phyloP scores from a whole-genome alignment of 73 alveolate species.

The Tetrahymena thermophila region DNA sequence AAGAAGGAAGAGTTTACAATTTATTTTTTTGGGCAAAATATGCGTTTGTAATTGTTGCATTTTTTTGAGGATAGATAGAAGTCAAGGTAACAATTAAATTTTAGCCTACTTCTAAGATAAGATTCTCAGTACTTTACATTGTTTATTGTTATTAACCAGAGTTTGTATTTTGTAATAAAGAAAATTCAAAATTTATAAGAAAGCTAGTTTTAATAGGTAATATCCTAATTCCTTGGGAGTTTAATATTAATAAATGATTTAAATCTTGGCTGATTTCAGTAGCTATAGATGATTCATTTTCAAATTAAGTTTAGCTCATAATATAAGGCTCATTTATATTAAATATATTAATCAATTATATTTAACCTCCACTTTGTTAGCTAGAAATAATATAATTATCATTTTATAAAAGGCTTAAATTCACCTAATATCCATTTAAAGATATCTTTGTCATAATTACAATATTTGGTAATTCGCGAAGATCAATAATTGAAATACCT shows the following conservation, averaged over 20 bases:
- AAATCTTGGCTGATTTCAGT: not conserved
- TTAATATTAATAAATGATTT: not conserved
- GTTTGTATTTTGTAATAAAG: not conserved
- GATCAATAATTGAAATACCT: not conserved
- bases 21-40: not conserved
- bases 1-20: not conserved
- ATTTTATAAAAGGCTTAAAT: not conserved
- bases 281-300: not conserved
- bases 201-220: not conserved
- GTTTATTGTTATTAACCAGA: not conserved
- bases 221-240: not conserved
- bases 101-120: not conserved
- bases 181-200: not conserved
- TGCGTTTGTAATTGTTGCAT: not conserved
- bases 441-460: not conserved
- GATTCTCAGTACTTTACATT: not conserved
- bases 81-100: not conserved
- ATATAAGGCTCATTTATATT: not conserved
- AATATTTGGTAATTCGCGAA: not conserved
- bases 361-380: not conserved
- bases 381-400: not conserved
- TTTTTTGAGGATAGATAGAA: not conserved
- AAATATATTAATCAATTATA: not conserved
- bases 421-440: not conserved
- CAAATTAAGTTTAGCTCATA: not conserved